phyloP scores from a whole-genome alignment of 2,329 filamentous ascomycete species.

The Arthrobotrys entomopaga region DNA sequence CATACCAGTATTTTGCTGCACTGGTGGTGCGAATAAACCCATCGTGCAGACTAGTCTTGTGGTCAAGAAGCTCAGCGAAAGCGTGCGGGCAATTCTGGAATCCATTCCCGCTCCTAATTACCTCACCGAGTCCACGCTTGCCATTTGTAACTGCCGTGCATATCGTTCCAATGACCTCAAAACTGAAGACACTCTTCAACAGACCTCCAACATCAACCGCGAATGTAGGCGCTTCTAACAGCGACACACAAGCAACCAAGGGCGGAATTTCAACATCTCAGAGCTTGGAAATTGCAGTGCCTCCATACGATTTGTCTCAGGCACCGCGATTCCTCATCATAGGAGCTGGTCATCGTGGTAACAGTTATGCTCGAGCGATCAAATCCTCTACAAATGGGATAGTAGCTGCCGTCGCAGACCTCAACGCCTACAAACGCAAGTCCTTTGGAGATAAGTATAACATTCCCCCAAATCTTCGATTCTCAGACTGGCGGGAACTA shows the following conservation, averaged over 20 bases:
- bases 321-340: conserved; percentile 77
- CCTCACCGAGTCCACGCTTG: no score
- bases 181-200: conserved; percentile 34
- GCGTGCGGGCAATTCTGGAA: no score
- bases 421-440: conserved; percentile 78
- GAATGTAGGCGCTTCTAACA: not conserved
- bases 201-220: conserved; percentile 14
- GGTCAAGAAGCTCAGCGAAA: no score
- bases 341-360: conserved; percentile 82
- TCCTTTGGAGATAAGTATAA: conserved; percentile 74
- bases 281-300: not conserved
- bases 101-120: no score
- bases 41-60: no score
- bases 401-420: conserved; percentile 83
- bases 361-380: conserved; percentile 77
- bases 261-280: conserved; percentile 25
- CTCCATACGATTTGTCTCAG: conserved; percentile 39
- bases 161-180: conserved; percentile 19
- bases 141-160: not conserved
- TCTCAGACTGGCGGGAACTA: conserved; percentile 79
- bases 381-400: conserved; percentile 71
- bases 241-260: conserved; percentile 2
- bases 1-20: no score
- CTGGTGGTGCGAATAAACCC: no score
- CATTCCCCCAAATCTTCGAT: conserved; percentile 72